Evolutionary conservation across 495 filamentous ascomycete species (phyloP), one percentile per base, ranked within the genome.

Genomic region (Aspergillus olivimuriae): DNA sequence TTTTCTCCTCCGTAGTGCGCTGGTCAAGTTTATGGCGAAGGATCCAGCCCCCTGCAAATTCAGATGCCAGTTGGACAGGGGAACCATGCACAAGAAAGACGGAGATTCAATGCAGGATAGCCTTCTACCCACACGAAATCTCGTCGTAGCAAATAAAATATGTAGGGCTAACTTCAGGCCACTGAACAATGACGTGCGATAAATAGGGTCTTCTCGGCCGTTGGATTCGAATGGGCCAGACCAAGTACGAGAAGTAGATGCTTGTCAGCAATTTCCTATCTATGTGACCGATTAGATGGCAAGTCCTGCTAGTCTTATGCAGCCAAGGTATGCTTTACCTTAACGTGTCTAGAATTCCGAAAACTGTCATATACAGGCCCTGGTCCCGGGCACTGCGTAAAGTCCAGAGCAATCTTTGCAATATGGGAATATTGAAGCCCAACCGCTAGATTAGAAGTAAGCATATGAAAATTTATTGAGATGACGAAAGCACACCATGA

Each of bases 381-480:
- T 10, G 47, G 14, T 14, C 11, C 48, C 1, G 55, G 40, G 11
- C 40, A 40, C 38, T 44, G 41, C 4, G 57, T 51, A 18, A 61
- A 40, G 14, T 51, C 53, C 12, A 61, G 35, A 4, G 61, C 41
- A 21, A 63, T 63, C 41, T 59, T 61, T 3, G 60, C 57, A 20
- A 63, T 52, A 22, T 63, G 55, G 22, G 57, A 63, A 30, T 61
- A 63, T 42, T 63, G 60, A 7, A 61, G 26, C 14, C 60, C 57
- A 39, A 63, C 44, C 19, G 58, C 60, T 62, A 18, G n/a, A n/a
- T n/a, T n/a, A n/a, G n/a, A n/a, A n/a, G n/a, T n/a, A n/a, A n/a
- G n/a, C n/a, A n/a, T n/a, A n/a, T n/a, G n/a, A 31, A 10, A 11
- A 5, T 11, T 28, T 28, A 26, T 35, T 3, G 19, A 0, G 21